Conservation (phyloP, 768 basidiomycete genomes). For the Mycena indigotica region DNA sequence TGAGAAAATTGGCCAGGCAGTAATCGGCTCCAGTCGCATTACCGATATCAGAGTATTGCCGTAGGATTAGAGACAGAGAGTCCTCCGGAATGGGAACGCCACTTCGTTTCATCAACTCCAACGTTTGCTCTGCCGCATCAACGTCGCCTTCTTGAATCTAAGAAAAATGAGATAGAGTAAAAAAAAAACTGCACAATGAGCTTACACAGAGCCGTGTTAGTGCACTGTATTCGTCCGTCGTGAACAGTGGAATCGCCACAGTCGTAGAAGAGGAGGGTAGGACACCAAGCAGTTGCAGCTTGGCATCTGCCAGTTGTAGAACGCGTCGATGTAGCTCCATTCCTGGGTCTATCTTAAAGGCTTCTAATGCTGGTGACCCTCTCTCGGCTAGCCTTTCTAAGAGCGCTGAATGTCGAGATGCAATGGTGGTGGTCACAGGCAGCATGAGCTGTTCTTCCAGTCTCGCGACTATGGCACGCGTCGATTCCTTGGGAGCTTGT, state of each 20-base stretch:
- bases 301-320: constrained; percentile 36
- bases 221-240: constrained; percentile 54
- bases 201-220: constrained; percentile 55
- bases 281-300: constrained; percentile 36
- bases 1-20: constrained; percentile 43
- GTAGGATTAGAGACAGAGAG: constrained; percentile 49
- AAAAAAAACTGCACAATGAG: constrained; percentile 5
- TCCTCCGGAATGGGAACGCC: constrained; percentile 45
- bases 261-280: constrained; percentile 17
- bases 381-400: constrained; percentile 6
- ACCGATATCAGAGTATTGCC: constrained; percentile 49
- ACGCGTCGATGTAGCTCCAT: constrained; percentile 36
- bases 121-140: constrained; percentile 47
- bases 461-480: constrained; percentile 33
- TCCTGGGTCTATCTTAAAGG: constrained; percentile 5
- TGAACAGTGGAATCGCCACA: constrained; percentile 50
- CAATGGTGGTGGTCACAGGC: constrained; percentile 7
- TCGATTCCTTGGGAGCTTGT: constrained; percentile 22
- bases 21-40: constrained; percentile 49
- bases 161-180: constrained; percentile 5
- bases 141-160: constrained; percentile 54
- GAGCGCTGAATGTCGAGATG: constrained; percentile 5
- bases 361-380: background rate
- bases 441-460: constrained; percentile 37
- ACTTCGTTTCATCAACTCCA: constrained; percentile 62